Evolutionary conservation across 2,329 filamentous ascomycete species (phyloP), one percentile per base, ranked within the genome.

Genomic region (Thielaviopsis punctulata): DNA sequence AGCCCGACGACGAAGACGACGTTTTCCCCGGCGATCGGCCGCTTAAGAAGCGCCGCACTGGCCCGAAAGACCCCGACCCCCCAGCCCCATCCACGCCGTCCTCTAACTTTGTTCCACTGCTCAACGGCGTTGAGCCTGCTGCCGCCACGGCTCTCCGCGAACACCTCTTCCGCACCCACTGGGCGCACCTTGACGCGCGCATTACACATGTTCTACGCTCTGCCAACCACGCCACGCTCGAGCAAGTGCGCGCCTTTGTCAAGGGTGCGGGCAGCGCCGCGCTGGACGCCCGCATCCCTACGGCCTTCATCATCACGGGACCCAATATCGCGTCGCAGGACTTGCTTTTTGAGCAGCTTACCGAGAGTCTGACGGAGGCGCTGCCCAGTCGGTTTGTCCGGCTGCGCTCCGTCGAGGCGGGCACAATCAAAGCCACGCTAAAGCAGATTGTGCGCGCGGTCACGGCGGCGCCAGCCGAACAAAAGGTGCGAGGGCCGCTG

Each of bases 291-390:
- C 47, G 48, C 45, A 74, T 86, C 39, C 79, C 82, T 0, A 76
- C 82, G 7, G 82, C 77, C 2, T 81, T 90, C 58, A 79, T 90
- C 58, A 75, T 86, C 54, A 84, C 84, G 8, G 86, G 86, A 0
- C 83, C 86, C 7, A 87, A 86, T 57, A 82, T 88, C 58, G 80
- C 84, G 33, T 83, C 82, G 1, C 83, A 88, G 62, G 76, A 79
- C 43, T 69, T 84, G 12, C 71, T 89, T n/a, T 88, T 88, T 58
- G 71, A 78, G 54, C 82, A 86, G 62, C 67, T 89, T 10, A 73
- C 76, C 12, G 73, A 77, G 54, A 67, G 66, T n/a, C 65, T 81
- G n/a, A 66, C 67, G 59, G 57, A 63, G 56, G 63, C 71, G 48
- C 63, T 66, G 23, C 60, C 67, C 18, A 77, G 77, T 48, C 72